A percentile compares a stretch with the other conserved stretches of the same genome.
Conservation (phyloP, 129 eudicot species). For the Helianthus annuus region HanXRQr2.0-SUNRISE NC_035435.2:17207280-17207779, state of each 20-base stretch:
- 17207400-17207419: constrained; percentile 6
- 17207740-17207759: constrained; percentile 4
- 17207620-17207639: too few relatives aligned
- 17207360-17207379: constrained; percentile 6
- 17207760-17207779: constrained; percentile 18
- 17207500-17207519: constrained; percentile 16
- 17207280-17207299: background rate
- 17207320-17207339: constrained; percentile 6
- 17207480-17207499: constrained; percentile 13
- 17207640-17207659: too few relatives aligned
- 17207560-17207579: too few relatives aligned
- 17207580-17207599: too few relatives aligned
- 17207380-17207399: constrained; percentile 10
- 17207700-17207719: too few relatives aligned
- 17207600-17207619: too few relatives aligned
- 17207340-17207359: background rate
- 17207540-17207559: constrained; percentile 6
- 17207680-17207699: too few relatives aligned
- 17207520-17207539: background rate
- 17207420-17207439: background rate
- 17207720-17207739: too few relatives aligned
- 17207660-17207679: too few relatives aligned
- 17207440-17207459: background rate
- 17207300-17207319: background rate
- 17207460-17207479: constrained; percentile 5